A percentile compares a stretch with the other conserved stretches of the same genome.
Conservation (phyloP, 2,329 filamentous ascomycete species). For the Diplocarpon mali region DNA sequence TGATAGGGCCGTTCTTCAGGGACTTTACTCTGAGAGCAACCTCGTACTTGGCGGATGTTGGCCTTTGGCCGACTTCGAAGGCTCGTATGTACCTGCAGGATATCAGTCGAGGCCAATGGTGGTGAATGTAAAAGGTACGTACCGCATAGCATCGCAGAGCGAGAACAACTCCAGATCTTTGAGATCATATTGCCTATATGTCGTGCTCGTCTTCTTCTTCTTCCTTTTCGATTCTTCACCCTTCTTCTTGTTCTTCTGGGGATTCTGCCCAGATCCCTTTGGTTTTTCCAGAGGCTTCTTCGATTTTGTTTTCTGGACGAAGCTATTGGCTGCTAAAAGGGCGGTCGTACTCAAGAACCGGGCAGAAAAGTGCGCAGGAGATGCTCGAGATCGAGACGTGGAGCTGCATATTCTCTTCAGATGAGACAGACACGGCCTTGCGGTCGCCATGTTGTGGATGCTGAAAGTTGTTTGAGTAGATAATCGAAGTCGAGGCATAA, state of each 20-base stretch:
- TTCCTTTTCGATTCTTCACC: slow-evolving; percentile 20
- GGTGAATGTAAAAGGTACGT: slow-evolving; percentile 23
- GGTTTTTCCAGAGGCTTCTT: slow-evolving; percentile 15
- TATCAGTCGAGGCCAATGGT: slow-evolving; percentile 8
- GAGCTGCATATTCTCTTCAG: slow-evolving; percentile 24
- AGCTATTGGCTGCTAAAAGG: slow-evolving; percentile 8
- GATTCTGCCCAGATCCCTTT: slow-evolving; percentile 6
- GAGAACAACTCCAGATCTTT: slow-evolving; percentile 52
- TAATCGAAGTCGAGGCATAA: slow-evolving; percentile 4
- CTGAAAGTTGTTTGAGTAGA: neutral
- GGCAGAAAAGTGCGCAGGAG: slow-evolving; percentile 5
- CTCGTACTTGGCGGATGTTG: slow-evolving; percentile 74
- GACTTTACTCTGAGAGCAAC: slow-evolving; percentile 73
- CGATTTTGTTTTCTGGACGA: slow-evolving; percentile 13
- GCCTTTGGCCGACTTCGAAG: slow-evolving; percentile 75
- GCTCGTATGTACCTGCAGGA: slow-evolving; percentile 70
- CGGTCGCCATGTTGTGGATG: slow-evolving; percentile 19
- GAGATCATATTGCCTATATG: slow-evolving; percentile 28
- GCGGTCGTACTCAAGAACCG: slow-evolving; percentile 19
- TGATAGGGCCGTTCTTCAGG: slow-evolving; percentile 71
- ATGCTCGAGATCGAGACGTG: slow-evolving; percentile 8
- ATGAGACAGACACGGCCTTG: slow-evolving; percentile 25
- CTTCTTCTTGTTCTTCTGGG: slow-evolving; percentile 26
- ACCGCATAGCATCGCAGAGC: slow-evolving; percentile 89
- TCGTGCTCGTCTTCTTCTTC: slow-evolving; percentile 26